Base-by-base conservation (phyloP, 805 yeast genomes). In the Scheffersomyces coipomensis region DNA sequence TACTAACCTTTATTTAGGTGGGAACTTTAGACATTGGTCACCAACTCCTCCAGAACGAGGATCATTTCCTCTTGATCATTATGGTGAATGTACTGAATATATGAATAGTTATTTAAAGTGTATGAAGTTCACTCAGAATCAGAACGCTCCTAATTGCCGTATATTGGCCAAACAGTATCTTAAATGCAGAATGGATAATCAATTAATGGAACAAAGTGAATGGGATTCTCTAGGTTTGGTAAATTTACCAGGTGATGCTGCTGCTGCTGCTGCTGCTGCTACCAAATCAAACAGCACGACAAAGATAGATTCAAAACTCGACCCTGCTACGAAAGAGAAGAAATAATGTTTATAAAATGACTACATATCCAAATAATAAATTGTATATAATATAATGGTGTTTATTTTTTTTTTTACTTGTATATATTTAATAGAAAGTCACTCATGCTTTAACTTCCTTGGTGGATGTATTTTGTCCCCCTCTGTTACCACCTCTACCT, bases 21-120 rank as follows among this genome's bases (percentile, higher is more conserved):
- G 60, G 7, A 56, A 48, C 34, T 60, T 58, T 37, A 51, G 59
- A 40, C 46, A 55, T 30, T 74, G 84, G 71, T 71, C 79, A 11
- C 96, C 97, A 8, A 84, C 91, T 0, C 96, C 99, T 17, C 99
- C 99, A 2, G 96, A 91, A 48, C 70, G 97, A 49, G 99, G 99
- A 0, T 88, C 98, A 0, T 91, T 91, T 62, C 99, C 98, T 0
- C 68, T 91, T 33, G 99, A 91, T 55, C 99, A 91, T 55, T 69
- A 63, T 44, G 83, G 83, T 6, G 98, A 93, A 47, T 91, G 98
- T 56, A 78, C 81, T 17, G 70, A 71, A 17, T 76, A 79, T 42
- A 93, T 90, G 93, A 58, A 73, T 32, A 77, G 76, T 34, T 91
- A 91, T 57, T 66, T 91, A 46, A 66, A 79, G 34, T 91, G 99